phyloP scores from a whole-genome alignment of 2,329 filamentous ascomycete species.

The Ophiocordyceps polyrhachis-furcata region DNA sequence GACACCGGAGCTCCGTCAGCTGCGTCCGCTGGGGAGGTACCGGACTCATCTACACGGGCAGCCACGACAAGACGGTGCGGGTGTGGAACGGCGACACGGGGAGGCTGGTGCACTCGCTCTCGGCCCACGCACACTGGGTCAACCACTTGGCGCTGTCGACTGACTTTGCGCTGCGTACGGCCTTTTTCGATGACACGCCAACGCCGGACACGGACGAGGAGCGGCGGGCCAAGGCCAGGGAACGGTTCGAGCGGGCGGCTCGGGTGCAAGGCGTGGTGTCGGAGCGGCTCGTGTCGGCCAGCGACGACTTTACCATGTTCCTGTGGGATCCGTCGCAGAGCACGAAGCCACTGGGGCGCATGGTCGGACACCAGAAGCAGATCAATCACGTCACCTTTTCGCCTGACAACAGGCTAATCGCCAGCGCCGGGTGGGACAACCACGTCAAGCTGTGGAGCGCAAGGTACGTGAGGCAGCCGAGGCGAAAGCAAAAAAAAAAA shows the following conservation, averaged over 20 bases:
- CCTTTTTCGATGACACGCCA: slow-evolving; percentile 65
- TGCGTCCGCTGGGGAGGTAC: slow-evolving; percentile 93
- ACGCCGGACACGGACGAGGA: slow-evolving; percentile 50
- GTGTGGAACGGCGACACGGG: slow-evolving; percentile 74
- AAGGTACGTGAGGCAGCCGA: slow-evolving; percentile 23
- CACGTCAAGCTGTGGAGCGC: slow-evolving; percentile 85
- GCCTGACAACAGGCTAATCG: slow-evolving; percentile 72
- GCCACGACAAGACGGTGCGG: slow-evolving; percentile 82
- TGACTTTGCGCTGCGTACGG: slow-evolving; percentile 73
- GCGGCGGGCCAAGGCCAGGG: slow-evolving; percentile 55
- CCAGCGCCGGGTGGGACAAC: slow-evolving; percentile 83
- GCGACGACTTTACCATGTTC: slow-evolving; percentile 92
- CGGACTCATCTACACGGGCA: slow-evolving; percentile 64
- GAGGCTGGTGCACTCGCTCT: slow-evolving; percentile 60
- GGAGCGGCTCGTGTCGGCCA: slow-evolving; percentile 76
- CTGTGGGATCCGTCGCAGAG: slow-evolving; percentile 71
- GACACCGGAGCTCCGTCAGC: slow-evolving; percentile 75
- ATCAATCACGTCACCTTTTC: slow-evolving; percentile 94
- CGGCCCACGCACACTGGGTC: slow-evolving; percentile 79
- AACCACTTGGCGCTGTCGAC: slow-evolving; percentile 90
- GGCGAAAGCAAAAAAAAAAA: too few relatives aligned
- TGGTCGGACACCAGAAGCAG: slow-evolving; percentile 90
- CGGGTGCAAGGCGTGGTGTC: slow-evolving; percentile 56
- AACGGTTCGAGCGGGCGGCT: slow-evolving; percentile 73
- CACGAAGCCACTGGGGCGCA: slow-evolving; percentile 68